Evolutionary conservation across 73 alveolate genomes (phyloP), one percentile per base, ranked within the genome.

Genomic region (Tetrahymena malaccensis): DNA sequence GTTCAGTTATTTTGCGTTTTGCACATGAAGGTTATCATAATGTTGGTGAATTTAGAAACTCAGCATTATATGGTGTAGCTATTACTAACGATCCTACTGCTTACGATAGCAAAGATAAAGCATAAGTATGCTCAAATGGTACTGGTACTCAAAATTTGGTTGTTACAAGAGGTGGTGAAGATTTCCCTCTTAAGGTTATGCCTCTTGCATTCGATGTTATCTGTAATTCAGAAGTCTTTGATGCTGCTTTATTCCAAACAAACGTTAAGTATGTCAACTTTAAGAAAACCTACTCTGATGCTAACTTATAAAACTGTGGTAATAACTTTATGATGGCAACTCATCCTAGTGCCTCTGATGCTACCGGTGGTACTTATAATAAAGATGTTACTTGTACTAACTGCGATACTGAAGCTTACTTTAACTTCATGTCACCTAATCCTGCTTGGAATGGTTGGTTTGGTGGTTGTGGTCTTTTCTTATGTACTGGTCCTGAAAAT

Each of bases 401-500:
- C 44, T 95, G 97, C 43, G 95, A 85, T 43, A 43, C 25, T 15
- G 93, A 94, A 70, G 95, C 95, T 21, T 89, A 85, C 13, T 94
- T 38, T 43, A 85, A 85, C n/a, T 94, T 94, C 83, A 38, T 40
- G 84, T 85, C 83, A 35, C 97, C 97, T 55, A 57, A 95, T 95
- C 94, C 84, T 37, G 35, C 97, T 38, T 84, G 85, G 84, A 17
- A 85, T 43, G 97, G 97, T 85, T 95, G 95, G 95, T 50, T 34
- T 50, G 97, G 97, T 43, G 97, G 97, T 50, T 95, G 97, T 93
- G 97, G 97, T 33, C 85, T 83, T 37, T 43, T 95, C 95, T 37
- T 43, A 17, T 95, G 97, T 70, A 95, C 94, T 50, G 97, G 97
- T 35, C 85, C 70, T 31, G 89, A 85, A 22, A 95, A 95, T 58